Evolutionary conservation across 1,284 basidiomycete genomes (phyloP).

Genomic region (Fomitopsis schrenkii): DNA sequence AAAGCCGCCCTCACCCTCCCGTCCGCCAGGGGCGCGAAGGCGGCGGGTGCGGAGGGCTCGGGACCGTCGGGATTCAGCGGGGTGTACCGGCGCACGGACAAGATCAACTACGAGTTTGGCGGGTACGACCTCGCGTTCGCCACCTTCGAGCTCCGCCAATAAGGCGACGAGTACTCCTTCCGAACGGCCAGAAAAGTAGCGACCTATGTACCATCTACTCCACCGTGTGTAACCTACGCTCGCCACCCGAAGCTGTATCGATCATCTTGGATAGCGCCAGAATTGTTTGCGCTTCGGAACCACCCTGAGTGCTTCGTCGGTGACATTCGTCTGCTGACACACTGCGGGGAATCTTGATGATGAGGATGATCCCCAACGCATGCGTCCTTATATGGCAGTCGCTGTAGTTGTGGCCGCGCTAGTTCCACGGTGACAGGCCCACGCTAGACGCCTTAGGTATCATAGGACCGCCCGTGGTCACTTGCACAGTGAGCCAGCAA

Average conservation of each 20-base stretch:
- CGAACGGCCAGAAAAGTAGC: neutral
- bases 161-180: neutral
- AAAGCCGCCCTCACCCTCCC: slow-evolving; percentile 47
- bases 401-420: neutral
- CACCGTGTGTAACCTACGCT: neutral
- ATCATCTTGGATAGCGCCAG: neutral
- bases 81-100: slow-evolving; percentile 79
- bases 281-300: neutral
- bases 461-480: neutral
- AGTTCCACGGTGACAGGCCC: neutral
- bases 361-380: neutral
- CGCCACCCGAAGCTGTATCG: neutral
- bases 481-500: no score
- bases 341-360: neutral
- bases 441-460: neutral
- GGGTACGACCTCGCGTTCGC: slow-evolving; percentile 94
- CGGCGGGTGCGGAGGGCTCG: slow-evolving; percentile 4
- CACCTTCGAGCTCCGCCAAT: slow-evolving; percentile 63
- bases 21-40: slow-evolving; percentile 6
- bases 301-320: neutral
- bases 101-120: slow-evolving; percentile 98
- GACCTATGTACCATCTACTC: neutral
- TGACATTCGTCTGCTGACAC: neutral
- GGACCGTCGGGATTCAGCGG: slow-evolving; percentile 21
- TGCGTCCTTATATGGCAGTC: neutral